Base-by-base conservation (phyloP, 495 filamentous ascomycete genomes). In the Penicillium diatomitis region DNA sequence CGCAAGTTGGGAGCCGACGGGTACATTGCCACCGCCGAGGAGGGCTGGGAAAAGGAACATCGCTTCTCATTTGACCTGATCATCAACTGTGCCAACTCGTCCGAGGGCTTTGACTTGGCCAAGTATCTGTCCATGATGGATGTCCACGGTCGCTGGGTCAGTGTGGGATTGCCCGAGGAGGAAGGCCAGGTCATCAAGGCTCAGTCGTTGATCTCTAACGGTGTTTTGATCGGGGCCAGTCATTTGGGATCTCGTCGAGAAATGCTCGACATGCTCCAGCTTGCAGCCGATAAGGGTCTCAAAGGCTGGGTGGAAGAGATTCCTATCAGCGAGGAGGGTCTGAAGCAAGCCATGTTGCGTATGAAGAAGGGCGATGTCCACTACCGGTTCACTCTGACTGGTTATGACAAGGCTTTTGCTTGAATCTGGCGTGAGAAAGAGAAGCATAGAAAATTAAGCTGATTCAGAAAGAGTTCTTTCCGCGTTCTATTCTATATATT, bases 241-340 rank as follows among this genome's bases (percentile, higher is more conserved):
- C 89, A 95, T 62, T 75, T 96, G 54, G 88, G 90, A 8, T 87
- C 82, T 57, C 70, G 90, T 8, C 75, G 75, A 30, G 90, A 96
- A 79, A 85, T 87, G 75, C 55, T 88, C 45, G 76, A 75, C 46
- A 96, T 96, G 90, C 60, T 95, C 57, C 74, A 89, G 69, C 56
- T 95, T 49, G 87, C 88, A 2, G 83, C 78, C 6, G 86, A 91
- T 55, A 86, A 87, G 78, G 82, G 82, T 2, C 77, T 96, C 48
- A 82, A 83, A 71, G 79, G 82, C 32, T 89, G 85, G 85, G 85
- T 95, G 27, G 77, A 95, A 73, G 80, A 82, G 59, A 73, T 92
- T 35, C 70, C 80, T 32, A 84, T 95, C 55, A 79, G 75, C 48
- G 80, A 79, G 49, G 75, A 84, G 64, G 83, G 84, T 4, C 74